phyloP scores from a whole-genome alignment of 345 rosid genomes.

The Gossypium thurberi region DNA sequence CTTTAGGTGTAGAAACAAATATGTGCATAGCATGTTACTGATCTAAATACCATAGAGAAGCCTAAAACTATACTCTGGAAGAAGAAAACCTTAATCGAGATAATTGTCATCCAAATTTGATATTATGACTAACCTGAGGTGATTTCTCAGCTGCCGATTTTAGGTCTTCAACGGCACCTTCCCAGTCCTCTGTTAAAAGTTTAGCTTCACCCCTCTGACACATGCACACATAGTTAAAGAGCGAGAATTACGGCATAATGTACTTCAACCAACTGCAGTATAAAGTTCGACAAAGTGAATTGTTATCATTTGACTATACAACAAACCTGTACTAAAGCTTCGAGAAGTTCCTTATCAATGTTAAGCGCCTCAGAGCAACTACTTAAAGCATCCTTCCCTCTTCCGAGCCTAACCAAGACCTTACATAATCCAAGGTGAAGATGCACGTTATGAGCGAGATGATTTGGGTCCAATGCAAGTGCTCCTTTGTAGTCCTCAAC shows the following conservation, averaged over 20 bases:
- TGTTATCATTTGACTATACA: background rate
- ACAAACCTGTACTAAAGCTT: slow-evolving; percentile 86
- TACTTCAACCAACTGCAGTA: background rate
- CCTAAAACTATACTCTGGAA: background rate
- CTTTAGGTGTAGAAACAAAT: no score
- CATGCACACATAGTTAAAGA: slow-evolving; percentile 1
- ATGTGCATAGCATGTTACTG: background rate
- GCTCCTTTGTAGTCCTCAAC: slow-evolving; percentile 84
- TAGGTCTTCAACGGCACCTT: slow-evolving; percentile 93
- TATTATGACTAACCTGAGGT: slow-evolving; percentile 61
- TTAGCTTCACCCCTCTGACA: slow-evolving; percentile 93
- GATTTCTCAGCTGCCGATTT: slow-evolving; percentile 78
- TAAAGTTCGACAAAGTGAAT: background rate
- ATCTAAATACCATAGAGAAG: no score
- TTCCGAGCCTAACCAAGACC: slow-evolving; percentile 84
- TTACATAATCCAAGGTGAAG: slow-evolving; percentile 93
- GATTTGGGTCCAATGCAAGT: slow-evolving; percentile 80
- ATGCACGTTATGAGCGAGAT: slow-evolving; percentile 75
- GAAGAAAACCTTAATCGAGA: background rate
- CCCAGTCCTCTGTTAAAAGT: slow-evolving; percentile 90
- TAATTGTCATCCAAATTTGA: background rate
- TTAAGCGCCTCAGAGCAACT: slow-evolving; percentile 80
- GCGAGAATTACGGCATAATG: background rate
- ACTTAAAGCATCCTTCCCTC: slow-evolving; percentile 84
- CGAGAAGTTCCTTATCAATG: slow-evolving; percentile 72